Percentiles rank a stretch among this genome's conserved stretches.
Conservation (phyloP, 2,329 filamentous ascomycete genomes). For the Paecilomyces niveus region DNA sequence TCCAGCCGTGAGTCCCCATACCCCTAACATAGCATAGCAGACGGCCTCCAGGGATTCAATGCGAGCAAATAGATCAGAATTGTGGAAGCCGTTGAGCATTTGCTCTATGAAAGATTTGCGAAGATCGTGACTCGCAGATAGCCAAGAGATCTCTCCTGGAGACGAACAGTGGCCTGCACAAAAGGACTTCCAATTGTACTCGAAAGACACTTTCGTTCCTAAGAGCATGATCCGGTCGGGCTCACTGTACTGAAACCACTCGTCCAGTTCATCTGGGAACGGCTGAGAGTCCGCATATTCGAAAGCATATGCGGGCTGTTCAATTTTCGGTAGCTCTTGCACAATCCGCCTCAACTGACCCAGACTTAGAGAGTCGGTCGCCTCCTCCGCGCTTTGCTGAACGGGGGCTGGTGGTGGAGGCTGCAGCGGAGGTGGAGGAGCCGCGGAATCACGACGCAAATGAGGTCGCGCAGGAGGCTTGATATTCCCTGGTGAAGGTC, state of each 20-base stretch:
- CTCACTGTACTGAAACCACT: conserved; percentile 93
- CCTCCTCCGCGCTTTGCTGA: conserved; percentile 26
- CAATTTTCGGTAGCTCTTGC: conserved; percentile 62
- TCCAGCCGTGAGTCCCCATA: conserved; percentile 63
- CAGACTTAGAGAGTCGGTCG: conserved; percentile 66
- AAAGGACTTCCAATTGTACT: conserved; percentile 63
- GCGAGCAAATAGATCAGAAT: conserved; percentile 33
- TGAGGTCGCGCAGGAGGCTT: conserved; percentile 24
- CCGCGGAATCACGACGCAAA: conserved; percentile 27
- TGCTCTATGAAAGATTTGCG: conserved; percentile 34
- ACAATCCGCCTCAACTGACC: conserved; percentile 67
- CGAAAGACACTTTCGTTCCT: conserved; percentile 68
- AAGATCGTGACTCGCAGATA: conserved; percentile 52
- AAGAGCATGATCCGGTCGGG: conserved; percentile 76
- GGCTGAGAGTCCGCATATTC: conserved; percentile 65
- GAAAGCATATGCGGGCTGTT: conserved; percentile 77
- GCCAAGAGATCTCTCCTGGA: conserved; percentile 53
- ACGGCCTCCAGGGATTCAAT: conserved; percentile 40
- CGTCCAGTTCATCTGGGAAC: conserved; percentile 84
- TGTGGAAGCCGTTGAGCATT: conserved; percentile 29
- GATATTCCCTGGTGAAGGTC: conserved; percentile 9
- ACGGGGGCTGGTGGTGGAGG: conserved; percentile 41
- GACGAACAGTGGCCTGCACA: conserved; percentile 25
- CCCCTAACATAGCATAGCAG: conserved; percentile 55
- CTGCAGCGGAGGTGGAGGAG: conserved; percentile 37